phyloP scores from a whole-genome alignment of 1,284 basidiomycete genomes.

The Irpex lacteus region DNA sequence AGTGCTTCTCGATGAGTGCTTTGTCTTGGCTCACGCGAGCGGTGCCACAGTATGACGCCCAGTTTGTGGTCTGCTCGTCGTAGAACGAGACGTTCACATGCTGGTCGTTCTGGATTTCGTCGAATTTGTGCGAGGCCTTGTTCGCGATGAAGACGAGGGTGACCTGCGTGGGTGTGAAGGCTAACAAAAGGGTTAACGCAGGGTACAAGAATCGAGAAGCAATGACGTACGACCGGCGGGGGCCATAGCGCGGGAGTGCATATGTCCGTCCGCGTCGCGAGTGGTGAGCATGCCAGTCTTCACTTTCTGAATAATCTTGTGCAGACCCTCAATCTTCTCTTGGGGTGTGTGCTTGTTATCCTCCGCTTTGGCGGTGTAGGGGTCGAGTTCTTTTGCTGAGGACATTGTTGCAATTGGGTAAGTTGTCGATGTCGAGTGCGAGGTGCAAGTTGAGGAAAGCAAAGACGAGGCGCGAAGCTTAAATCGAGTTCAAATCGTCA shows the following conservation, averaged over 20 bases:
- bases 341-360: slow-evolving; percentile 51
- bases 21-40: slow-evolving; percentile 68
- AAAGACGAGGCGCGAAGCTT: background rate
- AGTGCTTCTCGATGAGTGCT: slow-evolving; percentile 67
- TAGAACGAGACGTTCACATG: slow-evolving; percentile 83
- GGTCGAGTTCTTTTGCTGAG: slow-evolving; percentile 50
- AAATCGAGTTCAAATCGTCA: background rate
- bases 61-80: slow-evolving; percentile 71
- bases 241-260: slow-evolving; percentile 87
- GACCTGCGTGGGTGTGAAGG: slow-evolving; percentile 43
- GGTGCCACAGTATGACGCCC: slow-evolving; percentile 82
- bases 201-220: too few relatives aligned
- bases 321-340: slow-evolving; percentile 69
- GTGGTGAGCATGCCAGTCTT: slow-evolving; percentile 82
- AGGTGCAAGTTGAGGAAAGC: background rate
- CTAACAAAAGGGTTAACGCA: slow-evolving; percentile 31
- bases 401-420: slow-evolving; percentile 1
- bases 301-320: slow-evolving; percentile 56
- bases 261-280: slow-evolving; percentile 64
- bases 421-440: background rate
- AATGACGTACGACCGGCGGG: slow-evolving; percentile 56
- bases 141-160: slow-evolving; percentile 77
- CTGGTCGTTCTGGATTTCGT: slow-evolving; percentile 72
- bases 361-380: slow-evolving; percentile 61
- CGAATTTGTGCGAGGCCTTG: slow-evolving; percentile 72